Evolutionary conservation across 208 protist species (phyloP).

Genomic region (Wallacemonas rigidus): DNA sequence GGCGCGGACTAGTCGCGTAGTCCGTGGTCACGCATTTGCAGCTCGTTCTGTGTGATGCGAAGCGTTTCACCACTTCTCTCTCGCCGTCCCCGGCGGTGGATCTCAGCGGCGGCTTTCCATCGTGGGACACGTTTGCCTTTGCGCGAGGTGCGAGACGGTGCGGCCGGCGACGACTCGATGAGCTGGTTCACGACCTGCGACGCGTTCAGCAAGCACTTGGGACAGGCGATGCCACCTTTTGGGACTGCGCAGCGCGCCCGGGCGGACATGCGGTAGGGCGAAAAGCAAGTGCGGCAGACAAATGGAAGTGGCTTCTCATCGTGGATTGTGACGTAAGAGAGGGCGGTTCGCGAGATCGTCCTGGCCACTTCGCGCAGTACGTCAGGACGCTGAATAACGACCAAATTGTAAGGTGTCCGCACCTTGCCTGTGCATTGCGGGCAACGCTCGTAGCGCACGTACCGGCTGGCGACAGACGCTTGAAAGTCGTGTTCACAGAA

Average conservation of each 20-base stretch:
- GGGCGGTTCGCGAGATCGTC: conserved; percentile 39
- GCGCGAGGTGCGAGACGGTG: no score
- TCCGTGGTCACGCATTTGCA: conserved; percentile 35
- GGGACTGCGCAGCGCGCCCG: conserved; percentile 60
- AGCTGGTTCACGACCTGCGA: conserved; percentile 17
- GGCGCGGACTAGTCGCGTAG: conserved; percentile 38
- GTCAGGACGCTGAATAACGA: conserved; percentile 74
- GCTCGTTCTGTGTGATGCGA: conserved; percentile 35
- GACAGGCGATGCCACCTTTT: conserved; percentile 49
- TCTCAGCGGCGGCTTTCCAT: background rate
- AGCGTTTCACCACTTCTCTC: conserved; percentile 33
- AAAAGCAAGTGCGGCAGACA: conserved; percentile 74
- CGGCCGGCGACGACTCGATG: no score
- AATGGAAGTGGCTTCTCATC: conserved; percentile 57
- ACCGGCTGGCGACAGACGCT: conserved; percentile 54
- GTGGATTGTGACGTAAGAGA: conserved; percentile 60
- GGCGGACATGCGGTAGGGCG: conserved; percentile 69
- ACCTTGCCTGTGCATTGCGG: conserved; percentile 66
- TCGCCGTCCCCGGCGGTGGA: background rate
- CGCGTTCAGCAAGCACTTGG: conserved; percentile 61
- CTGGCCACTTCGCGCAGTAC: conserved; percentile 64
- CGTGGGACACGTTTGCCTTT: background rate
- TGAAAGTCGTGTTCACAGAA: conserved; percentile 57
- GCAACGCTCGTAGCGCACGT: conserved; percentile 61
- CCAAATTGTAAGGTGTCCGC: conserved; percentile 49